Evolutionary conservation across 768 basidiomycete genomes (phyloP).

Genomic region (Gloeostereum incarnatum): DNA sequence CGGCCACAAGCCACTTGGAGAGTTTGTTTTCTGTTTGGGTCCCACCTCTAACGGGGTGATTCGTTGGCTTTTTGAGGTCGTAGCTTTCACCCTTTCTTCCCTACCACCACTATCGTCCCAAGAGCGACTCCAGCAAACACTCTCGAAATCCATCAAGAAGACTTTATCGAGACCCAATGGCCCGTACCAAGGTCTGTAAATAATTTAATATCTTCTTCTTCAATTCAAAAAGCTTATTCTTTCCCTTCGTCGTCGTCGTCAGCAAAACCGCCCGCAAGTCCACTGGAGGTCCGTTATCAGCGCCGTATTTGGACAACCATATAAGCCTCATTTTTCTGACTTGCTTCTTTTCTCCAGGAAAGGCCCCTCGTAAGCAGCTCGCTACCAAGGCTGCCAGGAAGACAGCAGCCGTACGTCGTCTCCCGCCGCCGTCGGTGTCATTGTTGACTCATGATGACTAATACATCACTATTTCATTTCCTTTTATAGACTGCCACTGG

Average conservation of each 20-base stretch:
- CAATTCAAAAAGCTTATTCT: no score
- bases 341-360: constrained; percentile 40
- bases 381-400: constrained; percentile 94
- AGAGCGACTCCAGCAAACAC: constrained; percentile 13
- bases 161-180: constrained; percentile 60
- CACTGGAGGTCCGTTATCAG: constrained; percentile 71
- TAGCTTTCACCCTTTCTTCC: constrained; percentile 29
- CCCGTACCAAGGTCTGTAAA: constrained; percentile 77
- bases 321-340: constrained; percentile 9
- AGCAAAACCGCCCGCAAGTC: constrained; percentile 99
- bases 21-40: no score
- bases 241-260: constrained; percentile 7
- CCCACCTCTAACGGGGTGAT: no score
- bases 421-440: constrained; percentile 16
- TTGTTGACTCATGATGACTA: constrained; percentile 11
- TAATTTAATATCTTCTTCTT: no score
- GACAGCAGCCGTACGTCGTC: constrained; percentile 57
- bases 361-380: constrained; percentile 90
- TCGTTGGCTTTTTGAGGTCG: no score
- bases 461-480: constrained; percentile 3
- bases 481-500: constrained; percentile 62
- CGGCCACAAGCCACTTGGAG: no score
- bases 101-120: constrained; percentile 24
- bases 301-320: constrained; percentile 9
- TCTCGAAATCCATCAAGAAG: constrained; percentile 13